phyloP scores from a whole-genome alignment of 306 rosid species.

The Neltuma alba region DNA sequence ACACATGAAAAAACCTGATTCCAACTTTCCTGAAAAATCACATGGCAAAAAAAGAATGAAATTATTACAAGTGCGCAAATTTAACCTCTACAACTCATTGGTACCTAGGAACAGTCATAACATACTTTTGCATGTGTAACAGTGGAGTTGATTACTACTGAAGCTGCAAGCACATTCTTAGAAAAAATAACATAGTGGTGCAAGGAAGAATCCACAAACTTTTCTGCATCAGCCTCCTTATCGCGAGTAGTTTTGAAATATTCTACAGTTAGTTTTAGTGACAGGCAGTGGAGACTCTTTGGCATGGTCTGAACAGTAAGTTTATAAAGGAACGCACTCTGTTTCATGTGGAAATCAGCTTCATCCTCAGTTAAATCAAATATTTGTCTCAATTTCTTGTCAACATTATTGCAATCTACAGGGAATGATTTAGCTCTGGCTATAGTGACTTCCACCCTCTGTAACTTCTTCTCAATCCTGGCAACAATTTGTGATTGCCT shows the following conservation, averaged over 20 bases:
- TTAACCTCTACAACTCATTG: constrained; percentile 23
- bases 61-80: constrained; percentile 17
- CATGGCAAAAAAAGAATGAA: constrained; percentile 42
- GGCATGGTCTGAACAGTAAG: constrained; percentile 98
- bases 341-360: constrained; percentile 93
- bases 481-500: constrained; percentile 39
- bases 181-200: constrained; percentile 85
- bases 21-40: constrained; percentile 69
- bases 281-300: constrained; percentile 88
- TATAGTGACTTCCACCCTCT: constrained; percentile 66
- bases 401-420: constrained; percentile 89
- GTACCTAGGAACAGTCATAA: constrained; percentile 27
- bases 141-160: constrained; percentile 92
- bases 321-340: constrained; percentile 95
- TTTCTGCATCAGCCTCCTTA: constrained; percentile 56
- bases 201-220: constrained; percentile 67
- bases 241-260: constrained; percentile 71
- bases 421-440: constrained; percentile 69
- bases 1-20: constrained; percentile 90
- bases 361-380: constrained; percentile 95
- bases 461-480: constrained; percentile 71
- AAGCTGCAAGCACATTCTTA: constrained; percentile 82
- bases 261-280: constrained; percentile 91
- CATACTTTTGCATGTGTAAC: constrained; percentile 77
- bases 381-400: constrained; percentile 94